Percentiles rank a stretch among this genome's conserved stretches.
Evolutionary conservation across 2,329 filamentous ascomycete species (phyloP).

Genomic region (Stemphylium lycopersici): DNA sequence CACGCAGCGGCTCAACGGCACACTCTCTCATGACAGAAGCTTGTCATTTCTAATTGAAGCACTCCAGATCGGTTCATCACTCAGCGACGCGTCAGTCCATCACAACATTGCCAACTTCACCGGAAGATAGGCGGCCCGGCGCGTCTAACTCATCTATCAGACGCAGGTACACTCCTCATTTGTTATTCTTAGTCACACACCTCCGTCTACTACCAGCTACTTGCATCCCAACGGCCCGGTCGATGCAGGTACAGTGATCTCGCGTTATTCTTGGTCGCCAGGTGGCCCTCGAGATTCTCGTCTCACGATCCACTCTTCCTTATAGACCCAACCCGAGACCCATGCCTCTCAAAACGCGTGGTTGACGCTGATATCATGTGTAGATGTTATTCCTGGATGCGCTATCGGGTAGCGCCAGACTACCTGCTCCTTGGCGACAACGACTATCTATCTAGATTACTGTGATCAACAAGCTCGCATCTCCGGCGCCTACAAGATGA

Average conservation of each 20-base stretch:
- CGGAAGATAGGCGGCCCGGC: conserved; percentile 14
- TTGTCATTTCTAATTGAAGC: conserved; percentile 34
- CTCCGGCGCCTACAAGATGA: background rate
- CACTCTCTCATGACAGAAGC: conserved; percentile 14
- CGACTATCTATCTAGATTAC: background rate
- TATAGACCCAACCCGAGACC: background rate
- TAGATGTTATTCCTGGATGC: conserved; percentile 5
- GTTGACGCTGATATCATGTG: conserved; percentile 3
- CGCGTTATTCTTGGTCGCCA: conserved; percentile 5
- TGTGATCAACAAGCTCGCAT: background rate
- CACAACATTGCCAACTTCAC: background rate
- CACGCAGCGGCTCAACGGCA: conserved; percentile 10
- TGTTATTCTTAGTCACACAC: conserved; percentile 22
- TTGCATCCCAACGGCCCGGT: background rate
- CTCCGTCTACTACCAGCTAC: background rate
- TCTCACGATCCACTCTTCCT: conserved; percentile 2
- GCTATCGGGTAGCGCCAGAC: background rate
- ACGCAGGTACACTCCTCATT: conserved; percentile 21
- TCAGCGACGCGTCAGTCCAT: background rate
- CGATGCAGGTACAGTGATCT: conserved; percentile 11
- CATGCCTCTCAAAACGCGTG: conserved; percentile 1
- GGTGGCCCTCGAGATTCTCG: background rate
- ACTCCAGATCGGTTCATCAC: conserved; percentile 2
- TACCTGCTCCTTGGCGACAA: background rate
- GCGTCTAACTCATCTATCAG: conserved; percentile 22